Percentiles rank a stretch among this genome's conserved stretches.
These are phyloP conservation scores for Jaminaea rosea DNA, from an alignment of 1,284 basidiomycete species.

Conservation along the genomic window DNA sequence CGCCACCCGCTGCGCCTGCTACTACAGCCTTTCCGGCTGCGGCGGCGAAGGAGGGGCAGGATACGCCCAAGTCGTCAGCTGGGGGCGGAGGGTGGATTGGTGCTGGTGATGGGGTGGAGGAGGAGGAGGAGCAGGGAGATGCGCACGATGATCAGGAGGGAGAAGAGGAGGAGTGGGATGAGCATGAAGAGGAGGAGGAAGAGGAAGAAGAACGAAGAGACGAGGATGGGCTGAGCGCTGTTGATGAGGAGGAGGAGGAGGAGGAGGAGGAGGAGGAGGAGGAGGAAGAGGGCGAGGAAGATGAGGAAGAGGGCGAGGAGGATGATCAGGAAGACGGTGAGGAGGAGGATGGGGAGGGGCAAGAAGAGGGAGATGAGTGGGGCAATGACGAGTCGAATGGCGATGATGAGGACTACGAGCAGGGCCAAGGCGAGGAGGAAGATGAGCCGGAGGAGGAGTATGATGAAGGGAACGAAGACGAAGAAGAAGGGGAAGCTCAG, in stretches of 20 bases:
- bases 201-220: too few relatives aligned
- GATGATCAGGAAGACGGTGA: slow-evolving; percentile 6
- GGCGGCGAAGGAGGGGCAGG: neutral
- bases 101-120: neutral
- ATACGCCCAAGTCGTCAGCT: neutral
- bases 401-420: slow-evolving; percentile 2
- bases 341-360: neutral
- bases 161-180: neutral
- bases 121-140: neutral
- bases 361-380: slow-evolving; percentile 3
- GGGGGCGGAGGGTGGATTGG: neutral
- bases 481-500: neutral
- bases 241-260: slow-evolving; percentile 3
- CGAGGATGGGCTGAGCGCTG: neutral
- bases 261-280: neutral
- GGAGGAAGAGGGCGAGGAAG: neutral
- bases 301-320: neutral
- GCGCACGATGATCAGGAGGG: neutral
- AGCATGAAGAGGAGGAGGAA: neutral
- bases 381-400: slow-evolving; percentile 1
- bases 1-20: neutral
- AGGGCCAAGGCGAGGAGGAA: neutral
- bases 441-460: slow-evolving; percentile 8
- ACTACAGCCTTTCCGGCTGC: neutral
- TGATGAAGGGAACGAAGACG: neutral